Evolutionary conservation across 2,329 filamentous ascomycete genomes (phyloP).

Genomic region (Phoma sp.): DNA sequence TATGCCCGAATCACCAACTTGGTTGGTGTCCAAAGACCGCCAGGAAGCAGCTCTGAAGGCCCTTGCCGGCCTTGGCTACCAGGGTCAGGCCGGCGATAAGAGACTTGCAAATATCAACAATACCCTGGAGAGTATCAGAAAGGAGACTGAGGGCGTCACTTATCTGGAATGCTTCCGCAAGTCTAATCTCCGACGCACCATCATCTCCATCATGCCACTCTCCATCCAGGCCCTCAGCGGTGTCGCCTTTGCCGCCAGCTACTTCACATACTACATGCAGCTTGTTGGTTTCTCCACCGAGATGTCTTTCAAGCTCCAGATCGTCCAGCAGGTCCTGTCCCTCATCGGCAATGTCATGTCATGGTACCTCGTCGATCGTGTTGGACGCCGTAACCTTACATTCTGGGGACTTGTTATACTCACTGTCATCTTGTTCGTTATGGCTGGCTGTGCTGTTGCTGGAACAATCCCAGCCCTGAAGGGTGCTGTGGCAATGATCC

Average conservation of each 20-base stretch:
- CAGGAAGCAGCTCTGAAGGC: slow-evolving; percentile 61
- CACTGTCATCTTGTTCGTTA: slow-evolving; percentile 75
- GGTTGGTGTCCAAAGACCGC: slow-evolving; percentile 70
- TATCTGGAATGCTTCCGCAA: slow-evolving; percentile 85
- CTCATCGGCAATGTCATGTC: slow-evolving; percentile 72
- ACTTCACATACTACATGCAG: slow-evolving; percentile 53
- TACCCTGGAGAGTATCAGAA: slow-evolving; percentile 45
- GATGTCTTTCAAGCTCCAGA: slow-evolving; percentile 51
- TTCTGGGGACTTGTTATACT: slow-evolving; percentile 69
- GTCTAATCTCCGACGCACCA: slow-evolving; percentile 76
- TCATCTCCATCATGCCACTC: slow-evolving; percentile 62
- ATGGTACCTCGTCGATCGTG: slow-evolving; percentile 77
- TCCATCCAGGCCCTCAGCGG: slow-evolving; percentile 51
- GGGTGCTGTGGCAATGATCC: slow-evolving; percentile 28
- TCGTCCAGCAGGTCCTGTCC: slow-evolving; percentile 63
- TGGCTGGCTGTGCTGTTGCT: slow-evolving; percentile 67
- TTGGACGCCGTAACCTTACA: slow-evolving; percentile 77
- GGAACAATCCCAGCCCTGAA: slow-evolving; percentile 52
- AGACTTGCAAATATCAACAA: slow-evolving; percentile 33
- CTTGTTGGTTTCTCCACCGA: slow-evolving; percentile 41
- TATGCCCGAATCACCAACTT: slow-evolving; percentile 64
- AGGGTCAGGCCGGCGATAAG: slow-evolving; percentile 21
- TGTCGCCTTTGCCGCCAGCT: slow-evolving; percentile 39
- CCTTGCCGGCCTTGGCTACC: slow-evolving; percentile 30
- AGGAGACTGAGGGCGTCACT: slow-evolving; percentile 64